Percentiles rank a stretch among this genome's conserved stretches.
Conservation (phyloP, 2,329 filamentous ascomycete genomes). For the Colletotrichum orchidophilum region DNA sequence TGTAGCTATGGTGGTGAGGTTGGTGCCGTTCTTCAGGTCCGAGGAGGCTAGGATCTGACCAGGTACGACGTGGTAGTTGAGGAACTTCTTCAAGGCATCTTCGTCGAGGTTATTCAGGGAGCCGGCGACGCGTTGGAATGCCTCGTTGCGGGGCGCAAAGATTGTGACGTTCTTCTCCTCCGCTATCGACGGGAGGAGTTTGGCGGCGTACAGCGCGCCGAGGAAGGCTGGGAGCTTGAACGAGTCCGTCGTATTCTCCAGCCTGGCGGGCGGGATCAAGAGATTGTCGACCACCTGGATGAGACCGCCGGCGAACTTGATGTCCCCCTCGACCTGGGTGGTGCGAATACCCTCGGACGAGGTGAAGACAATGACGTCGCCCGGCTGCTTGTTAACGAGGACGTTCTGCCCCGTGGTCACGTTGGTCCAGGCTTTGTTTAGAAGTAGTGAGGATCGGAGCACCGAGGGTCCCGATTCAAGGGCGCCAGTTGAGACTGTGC, state of each 20-base stretch:
- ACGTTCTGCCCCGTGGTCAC: conserved; percentile 61
- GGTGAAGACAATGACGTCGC: conserved; percentile 50
- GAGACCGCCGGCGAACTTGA: conserved; percentile 58
- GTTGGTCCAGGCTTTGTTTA: conserved; percentile 53
- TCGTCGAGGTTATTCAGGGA: conserved; percentile 50
- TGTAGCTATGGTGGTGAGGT: conserved; percentile 53
- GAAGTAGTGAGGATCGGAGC: conserved; percentile 56
- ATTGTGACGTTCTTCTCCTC: conserved; percentile 58
- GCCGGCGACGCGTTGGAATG: conserved; percentile 59
- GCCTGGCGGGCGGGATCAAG: conserved; percentile 54
- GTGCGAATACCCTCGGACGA: conserved; percentile 53
- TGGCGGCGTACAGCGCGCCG: conserved; percentile 49
- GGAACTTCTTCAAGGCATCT: conserved; percentile 53
- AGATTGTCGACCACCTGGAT: conserved; percentile 63
- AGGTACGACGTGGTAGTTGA: conserved; percentile 67
- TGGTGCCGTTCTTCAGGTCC: conserved; percentile 39
- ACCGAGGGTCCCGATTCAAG: conserved; percentile 48
- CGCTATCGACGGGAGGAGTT: conserved; percentile 52
- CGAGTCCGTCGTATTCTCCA: conserved; percentile 46
- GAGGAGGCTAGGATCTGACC: conserved; percentile 62
- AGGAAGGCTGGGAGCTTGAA: conserved; percentile 52
- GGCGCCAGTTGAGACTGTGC: conserved; percentile 52
- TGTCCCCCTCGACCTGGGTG: conserved; percentile 53
- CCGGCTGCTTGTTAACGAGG: conserved; percentile 54
- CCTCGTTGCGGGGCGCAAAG: conserved; percentile 62